These are phyloP conservation scores for Microcos paniculata DNA, from an alignment of 345 rosid species.

Conservation along the genomic window DNA sequence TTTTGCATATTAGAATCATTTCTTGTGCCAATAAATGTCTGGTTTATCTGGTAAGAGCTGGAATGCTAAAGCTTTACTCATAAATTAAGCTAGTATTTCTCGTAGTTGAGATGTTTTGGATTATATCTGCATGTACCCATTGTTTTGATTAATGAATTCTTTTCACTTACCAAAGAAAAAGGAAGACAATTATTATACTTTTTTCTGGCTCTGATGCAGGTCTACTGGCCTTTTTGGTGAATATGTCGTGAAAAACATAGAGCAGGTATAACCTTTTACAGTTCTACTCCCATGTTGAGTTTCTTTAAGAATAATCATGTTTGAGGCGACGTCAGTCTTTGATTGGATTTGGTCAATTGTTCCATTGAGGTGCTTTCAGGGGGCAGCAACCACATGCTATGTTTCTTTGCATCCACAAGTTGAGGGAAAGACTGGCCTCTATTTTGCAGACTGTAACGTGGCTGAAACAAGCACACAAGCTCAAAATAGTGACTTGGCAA, in stretches of 20 bases:
- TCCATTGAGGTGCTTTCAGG: constrained; percentile 32
- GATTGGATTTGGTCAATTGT: background rate
- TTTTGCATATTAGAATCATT: background rate
- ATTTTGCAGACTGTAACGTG: constrained; percentile 51
- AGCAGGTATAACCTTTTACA: constrained; percentile 30
- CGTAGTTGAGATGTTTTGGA: background rate
- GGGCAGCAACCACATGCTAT: constrained; percentile 78
- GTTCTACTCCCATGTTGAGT: background rate
- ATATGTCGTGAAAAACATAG: constrained; percentile 40
- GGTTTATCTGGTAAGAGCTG: background rate
- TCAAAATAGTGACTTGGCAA: constrained; percentile 44
- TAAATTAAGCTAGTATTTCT: background rate
- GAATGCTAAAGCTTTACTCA: background rate
- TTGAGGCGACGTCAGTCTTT: too few relatives aligned
- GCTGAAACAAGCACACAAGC: constrained; percentile 40
- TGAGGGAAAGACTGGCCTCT: constrained; percentile 49
- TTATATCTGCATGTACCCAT: background rate
- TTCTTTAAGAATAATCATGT: constrained; percentile 11
- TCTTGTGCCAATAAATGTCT: background rate
- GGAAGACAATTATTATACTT: background rate
- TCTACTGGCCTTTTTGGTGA: constrained; percentile 23
- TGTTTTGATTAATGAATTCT: background rate
- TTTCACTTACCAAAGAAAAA: background rate
- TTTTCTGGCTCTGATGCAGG: constrained; percentile 31
- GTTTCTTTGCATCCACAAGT: constrained; percentile 66